Percentiles rank a stretch among this genome's conserved stretches.
phyloP scores from a whole-genome alignment of 768 basidiomycete species.

The Floccularia luteovirens region DNA sequence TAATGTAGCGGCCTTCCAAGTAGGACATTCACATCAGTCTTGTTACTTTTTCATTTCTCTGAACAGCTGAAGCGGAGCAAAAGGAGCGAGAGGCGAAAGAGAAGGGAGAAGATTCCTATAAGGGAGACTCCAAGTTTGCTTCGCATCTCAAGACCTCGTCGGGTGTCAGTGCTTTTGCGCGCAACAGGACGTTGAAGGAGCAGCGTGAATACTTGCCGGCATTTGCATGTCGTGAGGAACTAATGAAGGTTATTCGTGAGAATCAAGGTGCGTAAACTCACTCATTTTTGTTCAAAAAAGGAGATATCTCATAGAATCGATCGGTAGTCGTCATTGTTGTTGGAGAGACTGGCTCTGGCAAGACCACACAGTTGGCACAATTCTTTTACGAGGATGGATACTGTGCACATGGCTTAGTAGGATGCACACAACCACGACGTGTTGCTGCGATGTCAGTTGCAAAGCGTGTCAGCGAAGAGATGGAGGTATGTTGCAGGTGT shows the following conservation, averaged over 20 bases:
- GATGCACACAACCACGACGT: constrained; percentile 97
- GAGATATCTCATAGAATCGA: constrained; percentile 3
- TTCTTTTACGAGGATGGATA: constrained; percentile 98
- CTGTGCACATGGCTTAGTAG: constrained; percentile 81
- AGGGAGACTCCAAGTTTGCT: constrained; percentile 97
- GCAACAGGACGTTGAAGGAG: constrained; percentile 78
- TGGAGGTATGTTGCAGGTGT: constrained; percentile 74
- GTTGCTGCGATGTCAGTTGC: constrained; percentile 99
- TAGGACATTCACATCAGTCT: constrained; percentile 79
- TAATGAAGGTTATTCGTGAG: constrained; percentile 83
- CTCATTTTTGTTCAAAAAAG: not conserved
- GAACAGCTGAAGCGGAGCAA: constrained; percentile 48
- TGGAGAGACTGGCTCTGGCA: constrained; percentile 99
- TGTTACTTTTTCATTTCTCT: constrained; percentile 22
- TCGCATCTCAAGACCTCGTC: constrained; percentile 77
- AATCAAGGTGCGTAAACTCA: constrained; percentile 73
- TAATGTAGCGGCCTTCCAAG: constrained; percentile 28
- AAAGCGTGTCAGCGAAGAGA: constrained; percentile 99
- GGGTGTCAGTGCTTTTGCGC: constrained; percentile 78
- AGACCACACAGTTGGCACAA: constrained; percentile 94
- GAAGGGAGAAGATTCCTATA: constrained; percentile 64
- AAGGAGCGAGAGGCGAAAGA: constrained; percentile 43
- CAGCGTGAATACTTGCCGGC: constrained; percentile 96
- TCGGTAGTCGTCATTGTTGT: constrained; percentile 82
- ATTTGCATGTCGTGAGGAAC: constrained; percentile 92